Conservation (phyloP, 2,329 filamentous ascomycete genomes). For the Pseudogymnoascus sp. region DNA sequence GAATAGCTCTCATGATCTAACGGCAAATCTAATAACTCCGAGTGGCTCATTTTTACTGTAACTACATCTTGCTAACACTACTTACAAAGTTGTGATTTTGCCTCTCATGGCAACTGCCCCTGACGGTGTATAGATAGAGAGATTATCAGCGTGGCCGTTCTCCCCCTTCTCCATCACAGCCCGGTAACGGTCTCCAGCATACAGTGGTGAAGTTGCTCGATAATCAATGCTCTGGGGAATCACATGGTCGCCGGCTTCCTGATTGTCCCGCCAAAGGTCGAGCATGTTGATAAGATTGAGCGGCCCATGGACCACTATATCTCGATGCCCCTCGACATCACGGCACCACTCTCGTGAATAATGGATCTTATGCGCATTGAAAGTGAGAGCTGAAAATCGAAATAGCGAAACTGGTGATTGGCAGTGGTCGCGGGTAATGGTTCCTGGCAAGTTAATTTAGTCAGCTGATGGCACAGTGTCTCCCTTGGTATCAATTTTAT, state of each 20-base stretch:
- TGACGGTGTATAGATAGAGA: neutral
- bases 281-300: constrained; percentile 68
- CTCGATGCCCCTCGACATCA: constrained; percentile 52
- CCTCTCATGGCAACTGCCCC: neutral
- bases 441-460: neutral
- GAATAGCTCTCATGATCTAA: too few species aligned
- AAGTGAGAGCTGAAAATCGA: constrained; percentile 76
- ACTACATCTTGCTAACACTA: neutral
- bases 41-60: neutral
- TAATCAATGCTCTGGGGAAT: constrained; percentile 35
- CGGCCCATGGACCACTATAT: constrained; percentile 73
- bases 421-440: constrained; percentile 27
- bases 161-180: constrained; percentile 35
- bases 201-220: constrained; percentile 43
- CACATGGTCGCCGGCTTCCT: neutral
- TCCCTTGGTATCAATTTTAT: neutral
- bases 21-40: too few species aligned
- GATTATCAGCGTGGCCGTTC: constrained; percentile 12
- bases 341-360: constrained; percentile 53
- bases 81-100: neutral
- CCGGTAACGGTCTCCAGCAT: constrained; percentile 41
- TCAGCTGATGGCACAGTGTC: neutral
- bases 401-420: constrained; percentile 45
- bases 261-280: constrained; percentile 55
- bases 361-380: constrained; percentile 83